Evolutionary conservation across 163 green algal species (phyloP).

Genomic region (Scenedesmus sp.): DNA sequence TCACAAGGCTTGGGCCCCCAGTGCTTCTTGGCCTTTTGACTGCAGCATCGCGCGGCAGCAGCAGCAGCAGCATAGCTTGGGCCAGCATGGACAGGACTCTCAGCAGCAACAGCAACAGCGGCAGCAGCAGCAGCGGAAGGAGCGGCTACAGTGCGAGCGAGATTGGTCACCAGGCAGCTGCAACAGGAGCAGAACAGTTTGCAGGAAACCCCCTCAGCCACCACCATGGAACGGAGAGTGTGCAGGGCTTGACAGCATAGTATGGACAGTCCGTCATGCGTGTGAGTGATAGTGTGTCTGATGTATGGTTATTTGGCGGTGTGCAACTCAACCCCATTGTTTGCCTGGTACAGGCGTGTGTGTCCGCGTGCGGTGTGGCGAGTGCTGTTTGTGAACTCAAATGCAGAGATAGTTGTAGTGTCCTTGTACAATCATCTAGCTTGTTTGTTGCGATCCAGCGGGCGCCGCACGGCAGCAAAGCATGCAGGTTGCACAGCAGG

Average conservation of each 20-base stretch:
- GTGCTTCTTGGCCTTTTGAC: not conserved
- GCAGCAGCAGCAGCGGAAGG: too few relatives aligned
- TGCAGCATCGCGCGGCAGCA: not conserved
- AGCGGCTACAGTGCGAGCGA: too few relatives aligned
- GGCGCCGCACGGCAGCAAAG: too few relatives aligned
- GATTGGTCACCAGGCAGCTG: not conserved
- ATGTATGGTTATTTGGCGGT: not conserved
- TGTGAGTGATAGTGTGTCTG: not conserved
- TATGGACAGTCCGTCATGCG: not conserved
- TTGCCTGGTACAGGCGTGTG: not conserved
- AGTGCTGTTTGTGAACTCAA: too few relatives aligned
- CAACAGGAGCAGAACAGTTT: not conserved
- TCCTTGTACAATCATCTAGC: too few relatives aligned
- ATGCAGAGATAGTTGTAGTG: too few relatives aligned
- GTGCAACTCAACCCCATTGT: not conserved
- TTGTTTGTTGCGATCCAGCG: too few relatives aligned
- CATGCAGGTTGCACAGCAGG: too few relatives aligned
- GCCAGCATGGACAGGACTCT: too few relatives aligned
- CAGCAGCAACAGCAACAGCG: not conserved
- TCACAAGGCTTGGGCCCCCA: not conserved
- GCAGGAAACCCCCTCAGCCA: not conserved
- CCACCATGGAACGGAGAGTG: not conserved
- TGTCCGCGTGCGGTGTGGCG: not conserved
- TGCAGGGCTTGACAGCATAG: not conserved
- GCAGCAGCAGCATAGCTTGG: not conserved